A percentile compares a stretch with the other conserved stretches of the same genome.
Evolutionary conservation across 2,329 filamentous ascomycete species (phyloP).

Genomic region (Emydomyces testavorans): DNA sequence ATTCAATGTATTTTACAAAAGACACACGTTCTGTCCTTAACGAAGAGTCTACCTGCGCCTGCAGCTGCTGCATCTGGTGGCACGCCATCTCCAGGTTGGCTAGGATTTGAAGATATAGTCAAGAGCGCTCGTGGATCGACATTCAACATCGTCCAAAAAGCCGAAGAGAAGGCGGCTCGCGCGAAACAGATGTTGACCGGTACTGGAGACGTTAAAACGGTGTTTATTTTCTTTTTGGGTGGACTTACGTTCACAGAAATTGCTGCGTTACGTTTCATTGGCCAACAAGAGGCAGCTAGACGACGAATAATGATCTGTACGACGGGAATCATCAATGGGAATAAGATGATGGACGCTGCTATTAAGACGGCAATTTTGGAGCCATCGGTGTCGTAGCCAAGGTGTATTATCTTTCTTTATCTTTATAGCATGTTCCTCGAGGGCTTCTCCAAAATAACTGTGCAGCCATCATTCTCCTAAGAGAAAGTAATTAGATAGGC

Average conservation of each 20-base stretch:
- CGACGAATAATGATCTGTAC: constrained; percentile 85
- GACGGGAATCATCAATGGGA: constrained; percentile 81
- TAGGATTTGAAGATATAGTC: constrained; percentile 83
- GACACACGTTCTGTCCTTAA: constrained; percentile 61
- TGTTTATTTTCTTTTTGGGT: constrained; percentile 95
- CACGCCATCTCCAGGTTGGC: constrained; percentile 66
- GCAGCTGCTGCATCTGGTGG: constrained; percentile 39
- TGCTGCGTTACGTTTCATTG: constrained; percentile 82
- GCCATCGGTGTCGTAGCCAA: background rate
- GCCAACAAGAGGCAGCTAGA: constrained; percentile 66
- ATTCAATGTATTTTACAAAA: constrained; percentile 93
- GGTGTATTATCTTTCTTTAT: too few species aligned
- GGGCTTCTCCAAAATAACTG: too few species aligned
- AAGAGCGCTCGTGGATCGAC: constrained; percentile 80
- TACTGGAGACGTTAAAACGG: constrained; percentile 62
- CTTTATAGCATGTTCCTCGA: too few species aligned
- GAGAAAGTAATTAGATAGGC: too few species aligned
- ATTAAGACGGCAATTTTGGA: constrained; percentile 57
- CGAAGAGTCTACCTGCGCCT: constrained; percentile 49
- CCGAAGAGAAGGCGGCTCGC: constrained; percentile 83
- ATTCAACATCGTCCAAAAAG: constrained; percentile 84
- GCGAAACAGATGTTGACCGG: constrained; percentile 74
- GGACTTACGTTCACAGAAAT: constrained; percentile 95
- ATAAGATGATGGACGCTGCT: constrained; percentile 74
- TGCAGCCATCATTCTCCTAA: too few species aligned